Evolutionary conservation across 2,329 filamentous ascomycete genomes (phyloP), one percentile per base, ranked within the genome.

Genomic region (Fusarium oxysporum): DNA sequence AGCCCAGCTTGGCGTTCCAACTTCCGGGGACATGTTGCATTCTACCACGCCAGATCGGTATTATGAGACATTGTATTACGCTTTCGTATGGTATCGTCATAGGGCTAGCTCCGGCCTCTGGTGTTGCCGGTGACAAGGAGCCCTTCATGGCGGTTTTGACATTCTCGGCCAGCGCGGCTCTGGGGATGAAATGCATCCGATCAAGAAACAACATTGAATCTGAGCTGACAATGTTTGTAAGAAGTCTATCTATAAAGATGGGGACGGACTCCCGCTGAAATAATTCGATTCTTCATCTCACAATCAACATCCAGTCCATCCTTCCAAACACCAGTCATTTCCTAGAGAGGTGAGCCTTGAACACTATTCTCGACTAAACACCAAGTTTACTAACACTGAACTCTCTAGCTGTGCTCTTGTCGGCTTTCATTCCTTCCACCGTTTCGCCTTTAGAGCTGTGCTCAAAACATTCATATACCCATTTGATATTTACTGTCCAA

Each of bases 381-480:
- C 8, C 14, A 17, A 23, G 13, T 38, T 47, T 38, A 1, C 25
- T 19, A 17, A 50, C n/a, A 37, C 47, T 58, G 28, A 65, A 35
- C 5, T 23, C 32, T 37, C 5, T 7, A 73, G 71, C 71, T 74
- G 71, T 68, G 71, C 71, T 73, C 71, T 56, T 64, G 38, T 71
- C 64, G 59, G 59, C 63, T 69, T 73, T 19, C 71, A 45, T 60
- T 73, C 71, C 38, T 74, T 74, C 59, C 44, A 65, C 17, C 11
- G 19, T 60, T 62, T 63, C 61, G 40, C 35, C 56, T 65, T 57
- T 43, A 65, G 71, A 75, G 73, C 70, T 78, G 74, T 67, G 75
- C 76, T 76, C 73, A 60, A 12, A 54, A 32, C 37, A 55, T 53
- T 50, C 37, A 61, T 62, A 60, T 75, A 71, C 66, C 48, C 51